Percentiles rank a stretch among this genome's conserved stretches.
Conservation (phyloP, 805 yeast genomes). For the Starmerella powellii region DNA sequence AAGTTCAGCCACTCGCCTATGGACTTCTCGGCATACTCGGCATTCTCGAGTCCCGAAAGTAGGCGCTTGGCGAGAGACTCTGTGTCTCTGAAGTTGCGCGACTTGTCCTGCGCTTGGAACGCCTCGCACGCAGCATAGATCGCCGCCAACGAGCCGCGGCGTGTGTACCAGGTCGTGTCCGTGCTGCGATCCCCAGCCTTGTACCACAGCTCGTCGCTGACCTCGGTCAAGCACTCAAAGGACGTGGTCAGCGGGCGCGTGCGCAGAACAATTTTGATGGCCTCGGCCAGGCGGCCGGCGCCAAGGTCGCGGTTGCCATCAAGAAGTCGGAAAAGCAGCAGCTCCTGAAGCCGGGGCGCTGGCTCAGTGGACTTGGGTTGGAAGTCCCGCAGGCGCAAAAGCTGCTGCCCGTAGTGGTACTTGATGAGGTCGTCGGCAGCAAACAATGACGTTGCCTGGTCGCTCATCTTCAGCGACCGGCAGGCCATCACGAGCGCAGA, state of each 20-base stretch:
- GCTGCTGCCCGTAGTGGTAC: constrained; percentile 39
- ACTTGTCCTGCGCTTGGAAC: constrained; percentile 65
- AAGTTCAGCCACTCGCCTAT: constrained; percentile 69
- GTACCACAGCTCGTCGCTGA: constrained; percentile 73
- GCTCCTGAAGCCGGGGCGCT: constrained; percentile 30
- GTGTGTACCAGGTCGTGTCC: constrained; percentile 89
- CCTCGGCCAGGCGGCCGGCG: constrained; percentile 26
- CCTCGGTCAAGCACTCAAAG: constrained; percentile 53
- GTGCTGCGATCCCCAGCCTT: constrained; percentile 65
- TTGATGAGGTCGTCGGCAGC: constrained; percentile 41
- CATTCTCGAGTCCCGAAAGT: constrained; percentile 39
- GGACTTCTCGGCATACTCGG: constrained; percentile 51
- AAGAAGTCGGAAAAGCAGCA: constrained; percentile 35
- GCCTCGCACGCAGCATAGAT: constrained; percentile 62
- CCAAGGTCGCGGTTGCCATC: constrained; percentile 31
- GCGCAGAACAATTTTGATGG: constrained; percentile 48
- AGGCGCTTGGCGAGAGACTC: constrained; percentile 50
- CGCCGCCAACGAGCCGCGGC: constrained; percentile 57
- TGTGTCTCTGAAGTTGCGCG: constrained; percentile 46
- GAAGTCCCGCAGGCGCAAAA: constrained; percentile 25
- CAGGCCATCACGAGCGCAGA: constrained; percentile 40
- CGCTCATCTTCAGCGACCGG: constrained; percentile 40
- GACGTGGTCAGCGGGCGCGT: constrained; percentile 52
- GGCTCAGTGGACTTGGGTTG: background rate
- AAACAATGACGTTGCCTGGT: constrained; percentile 37